phyloP scores from a whole-genome alignment of 192 early-diverging fungal genomes.

The Spinellus fusiger region DNA sequence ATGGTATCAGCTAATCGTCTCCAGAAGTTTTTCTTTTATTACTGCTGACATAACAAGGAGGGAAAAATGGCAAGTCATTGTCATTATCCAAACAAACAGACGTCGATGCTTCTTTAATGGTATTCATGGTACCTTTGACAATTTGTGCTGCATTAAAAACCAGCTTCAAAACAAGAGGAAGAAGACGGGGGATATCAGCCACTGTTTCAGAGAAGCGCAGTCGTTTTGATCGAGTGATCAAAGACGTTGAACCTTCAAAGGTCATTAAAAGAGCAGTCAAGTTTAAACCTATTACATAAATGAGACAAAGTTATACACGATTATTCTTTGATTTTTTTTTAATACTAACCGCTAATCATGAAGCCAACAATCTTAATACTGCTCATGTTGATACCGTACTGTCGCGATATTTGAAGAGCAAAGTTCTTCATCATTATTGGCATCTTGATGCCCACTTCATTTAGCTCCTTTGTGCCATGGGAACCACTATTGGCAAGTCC shows the following conservation, averaged over 20 bases:
- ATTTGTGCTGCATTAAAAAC: background rate
- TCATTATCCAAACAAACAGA: slow-evolving; percentile 3
- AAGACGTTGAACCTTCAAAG: slow-evolving; percentile 3
- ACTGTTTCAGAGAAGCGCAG: slow-evolving; percentile 1
- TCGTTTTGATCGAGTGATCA: slow-evolving; percentile 6
- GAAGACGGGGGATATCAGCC: slow-evolving; percentile 1
- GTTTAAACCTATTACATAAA: slow-evolving; percentile 2
- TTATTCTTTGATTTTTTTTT: slow-evolving; percentile 3
- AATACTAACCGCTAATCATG: background rate
- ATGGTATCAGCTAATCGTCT: slow-evolving; percentile 3
- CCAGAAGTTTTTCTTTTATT: background rate
- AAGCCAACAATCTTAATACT: slow-evolving; percentile 1
- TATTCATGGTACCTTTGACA: background rate
- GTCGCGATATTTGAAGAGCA: background rate
- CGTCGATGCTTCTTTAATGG: slow-evolving; percentile 2
- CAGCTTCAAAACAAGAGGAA: slow-evolving; percentile 2
- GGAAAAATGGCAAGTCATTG: slow-evolving; percentile 2
- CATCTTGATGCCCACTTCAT: background rate
- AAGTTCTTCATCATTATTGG: slow-evolving; percentile 10
- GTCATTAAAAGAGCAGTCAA: slow-evolving; percentile 9
- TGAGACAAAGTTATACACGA: background rate
- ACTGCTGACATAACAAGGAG: slow-evolving; percentile 1
- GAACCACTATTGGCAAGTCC: background rate
- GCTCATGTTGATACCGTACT: background rate
- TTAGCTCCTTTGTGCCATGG: background rate